A percentile compares a stretch with the other conserved stretches of the same genome.
phyloP scores from a whole-genome alignment of 495 filamentous ascomycete species.

The Aspergillus leporis region DNA sequence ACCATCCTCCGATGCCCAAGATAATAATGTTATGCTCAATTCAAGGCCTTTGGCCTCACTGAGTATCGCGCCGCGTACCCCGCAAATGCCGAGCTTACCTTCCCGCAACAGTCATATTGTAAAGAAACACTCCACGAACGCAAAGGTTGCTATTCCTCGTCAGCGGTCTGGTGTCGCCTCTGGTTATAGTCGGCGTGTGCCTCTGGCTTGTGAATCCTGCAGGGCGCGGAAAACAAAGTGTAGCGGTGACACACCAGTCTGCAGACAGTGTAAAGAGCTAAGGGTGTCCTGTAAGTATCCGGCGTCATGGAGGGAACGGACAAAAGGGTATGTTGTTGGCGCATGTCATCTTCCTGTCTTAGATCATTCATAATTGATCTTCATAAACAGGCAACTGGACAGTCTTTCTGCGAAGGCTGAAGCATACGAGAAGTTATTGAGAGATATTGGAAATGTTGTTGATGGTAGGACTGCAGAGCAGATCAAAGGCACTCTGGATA shows the following conservation, averaged over 20 bases:
- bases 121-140: slow-evolving; percentile 25
- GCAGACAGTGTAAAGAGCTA: slow-evolving; percentile 58
- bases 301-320: slow-evolving; percentile 57
- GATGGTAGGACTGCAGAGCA: slow-evolving; percentile 34
- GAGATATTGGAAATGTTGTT: slow-evolving; percentile 37
- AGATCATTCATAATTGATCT: slow-evolving; percentile 16
- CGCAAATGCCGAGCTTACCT: slow-evolving; percentile 3
- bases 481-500: slow-evolving; percentile 42
- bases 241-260: slow-evolving; percentile 56
- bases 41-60: slow-evolving; percentile 10
- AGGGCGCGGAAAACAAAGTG: slow-evolving; percentile 30
- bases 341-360: slow-evolving; percentile 10
- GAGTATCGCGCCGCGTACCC: slow-evolving; percentile 4
- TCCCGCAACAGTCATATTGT: slow-evolving; percentile 11
- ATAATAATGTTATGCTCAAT: slow-evolving; percentile 10
- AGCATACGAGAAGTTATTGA: slow-evolving; percentile 51
- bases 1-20: slow-evolving; percentile 9
- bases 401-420: slow-evolving; percentile 46
- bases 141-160: slow-evolving; percentile 52
- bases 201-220: slow-evolving; percentile 24
- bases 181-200: slow-evolving; percentile 46
- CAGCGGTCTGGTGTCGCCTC: slow-evolving; percentile 27
- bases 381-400: slow-evolving; percentile 37
- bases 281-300: slow-evolving; percentile 52
- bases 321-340: slow-evolving; percentile 46